Evolutionary conservation across 2,329 filamentous ascomycete species (phyloP).

Genomic region (Colletotrichum gigasporum): DNA sequence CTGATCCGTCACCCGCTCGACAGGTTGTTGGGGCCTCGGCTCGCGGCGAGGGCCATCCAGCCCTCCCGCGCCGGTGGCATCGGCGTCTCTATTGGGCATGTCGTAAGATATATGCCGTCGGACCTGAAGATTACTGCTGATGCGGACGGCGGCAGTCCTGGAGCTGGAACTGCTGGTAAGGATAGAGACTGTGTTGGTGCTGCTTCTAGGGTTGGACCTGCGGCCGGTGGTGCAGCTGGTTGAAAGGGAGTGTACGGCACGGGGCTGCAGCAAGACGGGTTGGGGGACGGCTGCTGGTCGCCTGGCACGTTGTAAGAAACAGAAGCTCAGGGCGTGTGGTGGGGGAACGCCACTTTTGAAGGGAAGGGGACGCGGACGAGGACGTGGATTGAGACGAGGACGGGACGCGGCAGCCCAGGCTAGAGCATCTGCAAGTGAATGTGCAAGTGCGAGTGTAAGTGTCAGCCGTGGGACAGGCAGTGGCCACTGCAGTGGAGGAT

Average conservation of each 20-base stretch:
- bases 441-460: constrained; percentile 11
- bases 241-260: constrained; percentile 15
- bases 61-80: constrained; percentile 13
- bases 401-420: not conserved
- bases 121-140: too few relatives aligned
- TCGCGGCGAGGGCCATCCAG: constrained; percentile 39
- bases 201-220: constrained; percentile 1
- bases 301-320: constrained; percentile 16
- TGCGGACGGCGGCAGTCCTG: not conserved
- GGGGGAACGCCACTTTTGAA: constrained; percentile 32
- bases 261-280: constrained; percentile 22
- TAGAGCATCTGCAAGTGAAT: not conserved
- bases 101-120: constrained; percentile 5
- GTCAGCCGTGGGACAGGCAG: not conserved
- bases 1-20: constrained; percentile 68
- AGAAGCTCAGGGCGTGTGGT: constrained; percentile 17
- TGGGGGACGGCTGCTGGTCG: constrained; percentile 21
- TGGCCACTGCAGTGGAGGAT: constrained; percentile 1
- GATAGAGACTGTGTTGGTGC: not conserved
- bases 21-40: constrained; percentile 40
- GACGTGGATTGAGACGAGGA: constrained; percentile 12
- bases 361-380: constrained; percentile 2
- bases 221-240: not conserved
- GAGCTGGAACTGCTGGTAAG: not conserved
- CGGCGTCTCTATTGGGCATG: constrained; percentile 36